Evolutionary conservation across 768 basidiomycete species (phyloP).

Genomic region (Punctularia strigosozonata): DNA sequence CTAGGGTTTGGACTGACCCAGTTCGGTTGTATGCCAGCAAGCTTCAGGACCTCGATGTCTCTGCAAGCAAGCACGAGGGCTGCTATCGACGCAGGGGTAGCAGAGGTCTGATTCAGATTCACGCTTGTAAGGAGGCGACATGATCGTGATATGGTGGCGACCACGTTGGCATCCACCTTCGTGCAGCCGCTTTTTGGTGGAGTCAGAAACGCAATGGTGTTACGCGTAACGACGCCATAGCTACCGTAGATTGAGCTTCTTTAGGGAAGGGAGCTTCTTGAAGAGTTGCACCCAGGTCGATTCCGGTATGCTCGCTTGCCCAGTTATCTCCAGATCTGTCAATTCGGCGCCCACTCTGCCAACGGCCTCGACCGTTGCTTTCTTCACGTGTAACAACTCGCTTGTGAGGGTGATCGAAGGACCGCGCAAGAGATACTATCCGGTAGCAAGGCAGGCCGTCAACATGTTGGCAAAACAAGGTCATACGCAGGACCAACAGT

Average conservation of each 20-base stretch:
- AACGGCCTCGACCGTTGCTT: constrained; percentile 36
- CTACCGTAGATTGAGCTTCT: constrained; percentile 44
- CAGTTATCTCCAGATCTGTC: constrained; percentile 36
- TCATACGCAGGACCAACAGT: constrained; percentile 31
- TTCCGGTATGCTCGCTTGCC: constrained; percentile 43
- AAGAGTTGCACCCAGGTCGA: constrained; percentile 38
- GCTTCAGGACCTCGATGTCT: constrained; percentile 42
- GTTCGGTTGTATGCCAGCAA: constrained; percentile 45
- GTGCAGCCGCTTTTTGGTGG: constrained; percentile 38
- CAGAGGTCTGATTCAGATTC: constrained; percentile 53
- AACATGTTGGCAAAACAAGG: not conserved
- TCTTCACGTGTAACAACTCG: constrained; percentile 40
- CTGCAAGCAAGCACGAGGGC: constrained; percentile 28
- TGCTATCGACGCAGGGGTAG: constrained; percentile 34
- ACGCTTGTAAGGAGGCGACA: constrained; percentile 33
- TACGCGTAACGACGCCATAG: constrained; percentile 2
- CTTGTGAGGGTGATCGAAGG: constrained; percentile 32
- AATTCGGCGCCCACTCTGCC: constrained; percentile 23
- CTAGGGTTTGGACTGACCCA: constrained; percentile 31
- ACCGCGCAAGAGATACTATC: constrained; percentile 50
- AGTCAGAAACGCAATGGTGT: not conserved
- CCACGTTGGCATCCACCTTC: constrained; percentile 40
- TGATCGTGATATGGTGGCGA: constrained; percentile 26
- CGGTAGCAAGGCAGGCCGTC: not conserved
- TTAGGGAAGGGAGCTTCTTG: constrained; percentile 29